Evolutionary conservation across 2,329 filamentous ascomycete genomes (phyloP), one percentile per base, ranked within the genome.

Genomic region (Colletotrichum sp.): DNA sequence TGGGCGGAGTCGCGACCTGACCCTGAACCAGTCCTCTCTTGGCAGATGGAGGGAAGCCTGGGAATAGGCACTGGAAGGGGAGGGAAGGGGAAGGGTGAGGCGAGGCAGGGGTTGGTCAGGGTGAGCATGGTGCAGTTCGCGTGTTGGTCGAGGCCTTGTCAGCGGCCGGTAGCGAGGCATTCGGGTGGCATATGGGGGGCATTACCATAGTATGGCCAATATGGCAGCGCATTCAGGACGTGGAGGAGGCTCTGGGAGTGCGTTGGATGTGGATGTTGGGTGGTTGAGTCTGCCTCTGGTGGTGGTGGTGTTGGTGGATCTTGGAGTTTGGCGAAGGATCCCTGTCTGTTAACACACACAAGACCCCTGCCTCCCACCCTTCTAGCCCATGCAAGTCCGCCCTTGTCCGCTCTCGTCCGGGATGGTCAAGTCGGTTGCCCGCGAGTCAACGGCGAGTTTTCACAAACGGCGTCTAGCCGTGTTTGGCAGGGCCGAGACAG

Each of bases 381-480:
- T 52, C 26, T 58, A 16, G 18, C 28, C n/a, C n/a, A 34, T 21
- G 59, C 43, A 52, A 13, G 43, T 52, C 43, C 43, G n/a, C 43
- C 43, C 43, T 21, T 52, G 63, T 52, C 63, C 63, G 26, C 24
- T 28, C 52, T 18, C 18, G 66, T 28, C 52, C 32, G 30, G 63
- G 69, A 28, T 38, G 56, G 36, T 43, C 30, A 34, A 48, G 62
- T 71, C 61, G 55, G 66, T 16, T 21, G 56, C 59, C 56, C 56
- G 56, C 69, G 26, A 75, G 73, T 75, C 38, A 72, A 56, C 48
- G 36, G 12, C 62, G 24, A 38, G 69, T 58, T 28, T 34, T 62
- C 62, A 36, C 28, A 68, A 75, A 72, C 69, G 73, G 73, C 56
- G 55, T 32, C 73, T 68, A 75, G 73, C 73, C 73, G 73, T 75